Percentiles rank a stretch among this genome's conserved stretches.
Conservation (phyloP, 768 basidiomycete species). For the Serendipita vermifera region DNA sequence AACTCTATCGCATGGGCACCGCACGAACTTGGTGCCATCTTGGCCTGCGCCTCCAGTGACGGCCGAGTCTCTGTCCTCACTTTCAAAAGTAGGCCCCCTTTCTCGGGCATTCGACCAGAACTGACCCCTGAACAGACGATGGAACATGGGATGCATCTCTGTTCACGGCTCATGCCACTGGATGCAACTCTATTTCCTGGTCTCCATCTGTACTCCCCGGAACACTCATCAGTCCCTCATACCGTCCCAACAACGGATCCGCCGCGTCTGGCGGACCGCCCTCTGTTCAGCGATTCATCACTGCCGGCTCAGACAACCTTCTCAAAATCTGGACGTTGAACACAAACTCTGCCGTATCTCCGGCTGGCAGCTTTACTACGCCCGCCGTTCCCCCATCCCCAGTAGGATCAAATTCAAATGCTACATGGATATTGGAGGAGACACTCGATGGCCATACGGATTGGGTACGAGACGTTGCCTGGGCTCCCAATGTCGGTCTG, state of each 20-base stretch:
- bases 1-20: constrained; percentile 99
- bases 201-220: constrained; percentile 83
- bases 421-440: constrained; percentile 78
- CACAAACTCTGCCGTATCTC: constrained; percentile 12
- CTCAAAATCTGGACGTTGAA: constrained; percentile 84
- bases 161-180: constrained; percentile 90
- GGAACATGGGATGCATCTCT: constrained; percentile 93
- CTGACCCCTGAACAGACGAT: constrained; percentile 47
- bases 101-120: neutral
- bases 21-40: constrained; percentile 89
- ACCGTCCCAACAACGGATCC: neutral
- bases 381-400: neutral
- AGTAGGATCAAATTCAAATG: neutral
- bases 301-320: constrained; percentile 91
- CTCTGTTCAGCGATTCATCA: constrained; percentile 85
- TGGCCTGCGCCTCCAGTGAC: constrained; percentile 94
- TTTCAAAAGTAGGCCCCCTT: constrained; percentile 67
- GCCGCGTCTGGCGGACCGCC: constrained; percentile 24
- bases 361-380: neutral
- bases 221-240: constrained; percentile 57
- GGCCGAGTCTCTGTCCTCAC: constrained; percentile 92
- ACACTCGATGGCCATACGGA: constrained; percentile 84
- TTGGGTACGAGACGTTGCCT: constrained; percentile 98
- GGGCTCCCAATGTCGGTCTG: constrained; percentile 94
- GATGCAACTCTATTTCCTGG: constrained; percentile 97